Evolutionary conservation across 2,329 filamentous ascomycete genomes (phyloP), one percentile per base, ranked within the genome.

Genomic region (Trichoderma lentiforme): DNA sequence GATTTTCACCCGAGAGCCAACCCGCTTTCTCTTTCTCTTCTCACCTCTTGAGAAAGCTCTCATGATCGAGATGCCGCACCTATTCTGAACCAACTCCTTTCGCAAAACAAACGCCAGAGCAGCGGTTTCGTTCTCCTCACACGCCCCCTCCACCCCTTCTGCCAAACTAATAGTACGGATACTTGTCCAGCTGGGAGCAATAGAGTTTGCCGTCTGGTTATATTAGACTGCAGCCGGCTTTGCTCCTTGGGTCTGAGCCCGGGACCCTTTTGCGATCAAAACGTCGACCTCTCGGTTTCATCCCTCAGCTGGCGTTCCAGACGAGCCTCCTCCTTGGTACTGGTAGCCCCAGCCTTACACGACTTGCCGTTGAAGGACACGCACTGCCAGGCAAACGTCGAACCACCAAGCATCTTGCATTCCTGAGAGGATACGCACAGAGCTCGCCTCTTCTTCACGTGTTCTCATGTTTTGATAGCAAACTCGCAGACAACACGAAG

Each of bases 191-290:
- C 60, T 32, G 34, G 24, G 14, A 43, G 24, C 34, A 18, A 21
- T 18, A 43, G 21, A n/a, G 60, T 34, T 63, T 34, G 34, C 32
- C 36, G 18, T 32, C 36, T 69, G 53, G 36, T 39, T 72, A 72
- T 72, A 72, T 68, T 72, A 72, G 64, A 63, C 63, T 62, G 70
- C 57, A 34, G 56, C 21, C 28, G 47, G 53, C 71, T 65, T 53
- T 39, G 30, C 56, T 73, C 68, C 71, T 64, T 30, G 18, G 18
- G 8, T 7, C 57, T 32, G 36, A n/a, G 21, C 73, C 75, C 75
- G 75, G 78, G 77, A 76, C 76, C 76, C 78, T 73, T 70, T 74
- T 74, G 77, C 76, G 78, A 75, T 74, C 75, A 76, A 74, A 75
- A 75, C 74, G 68, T 73, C 70, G 32, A 34, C 47, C 60, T 69